Evolutionary conservation across 805 yeast species (phyloP), one percentile per base, ranked within the genome.

Genomic region (Vanderwaltozyma polyspora): DNA sequence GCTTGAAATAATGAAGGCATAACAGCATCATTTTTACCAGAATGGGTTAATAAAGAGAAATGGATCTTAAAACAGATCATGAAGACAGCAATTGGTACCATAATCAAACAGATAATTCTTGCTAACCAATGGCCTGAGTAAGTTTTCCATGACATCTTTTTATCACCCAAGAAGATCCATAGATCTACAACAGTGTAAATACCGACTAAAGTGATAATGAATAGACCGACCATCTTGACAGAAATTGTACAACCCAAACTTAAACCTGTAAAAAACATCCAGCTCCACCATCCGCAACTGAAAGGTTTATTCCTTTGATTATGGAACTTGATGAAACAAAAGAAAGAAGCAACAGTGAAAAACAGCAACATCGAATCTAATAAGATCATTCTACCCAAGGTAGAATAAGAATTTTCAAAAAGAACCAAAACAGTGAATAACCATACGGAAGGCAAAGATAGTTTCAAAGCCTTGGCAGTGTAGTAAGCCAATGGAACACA

Each of bases 181-280:
- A 91, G 66, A 50, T 91, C 96, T 34, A 75, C 79, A 26, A 83
- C 67, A 16, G 95, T 86, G 61, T 89, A 84, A 42, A 85, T 71
- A 32, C 99, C 99, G 36, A 91, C 86, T 42, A 86, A 63, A 13
- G 85, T 59, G 37, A 94, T 89, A 40, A 84, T 83, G 51, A 91
- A 84, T 37, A 89, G 68, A 49, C 99, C 99, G 38, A 91, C 97
- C 95, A 87, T 85, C 62, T 91, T 91, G 38, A 86, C 94, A 19
- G 94, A 80, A 53, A 89, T 79, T 14, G 87, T 81, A 57, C 91
- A 82, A 28, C 98, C 97, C 49, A 91, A 75, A 30, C 75, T 66
- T 34, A 85, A 62, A 44, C 99, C 99, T 7, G 94, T 81, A 38
- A 81, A 62, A 17, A 79, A 47, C 34, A 91, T 61, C 95, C 96